Evolutionary conservation across 176 grass and related monocot species (phyloP), one percentile per base, ranked within the genome.

Genomic region (Olyra latifolia): DNA sequence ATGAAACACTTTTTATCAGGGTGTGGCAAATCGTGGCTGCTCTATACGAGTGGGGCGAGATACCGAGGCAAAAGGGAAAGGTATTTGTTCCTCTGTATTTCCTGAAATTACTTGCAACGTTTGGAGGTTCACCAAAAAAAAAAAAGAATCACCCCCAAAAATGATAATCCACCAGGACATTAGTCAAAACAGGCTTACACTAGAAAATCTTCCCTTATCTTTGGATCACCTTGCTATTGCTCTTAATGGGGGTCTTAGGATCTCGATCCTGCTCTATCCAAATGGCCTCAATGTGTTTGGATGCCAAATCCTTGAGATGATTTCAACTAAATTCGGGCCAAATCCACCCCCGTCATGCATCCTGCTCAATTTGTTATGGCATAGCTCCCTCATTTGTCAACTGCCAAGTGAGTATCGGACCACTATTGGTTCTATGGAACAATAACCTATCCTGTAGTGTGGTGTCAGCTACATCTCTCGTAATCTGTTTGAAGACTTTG

Each of bases 11-110:
- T 69, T 87, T 56, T 52, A 81, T 55, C 85, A 99, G 97, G 97
- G 97, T 20, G 97, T 99, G n/a, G 96, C 96, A 5, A 99, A 99
- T 44, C 96, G 96, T 41, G 97, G 97, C 14, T 99, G 97, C 75
- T 99, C 97, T 63, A 84, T 99, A 77, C 93, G 97, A 25, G 97
- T 99, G 68, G 97, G 97, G 20, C 87, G 97, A 56, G 93, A 99
- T 11, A 99, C 97, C 3, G 97, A 99, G 79, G 78, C 87, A 44
- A 62, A 95, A 39, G 97, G 97, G 55, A 99, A 99, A 99, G 97
- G 97, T 96, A 71, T 69, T 27, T 83, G 57, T 60, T 80, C 67
- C 42, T 57, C 38, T 7, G 2, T 76, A 20, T 69, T 59, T 11
- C 16, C 8, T 60, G 24, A 80, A 58, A 81, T 24, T 74, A 30